Evolutionary conservation across 2,329 filamentous ascomycete species (phyloP), one percentile per base, ranked within the genome.

Genomic region (Phoma herbarum): DNA sequence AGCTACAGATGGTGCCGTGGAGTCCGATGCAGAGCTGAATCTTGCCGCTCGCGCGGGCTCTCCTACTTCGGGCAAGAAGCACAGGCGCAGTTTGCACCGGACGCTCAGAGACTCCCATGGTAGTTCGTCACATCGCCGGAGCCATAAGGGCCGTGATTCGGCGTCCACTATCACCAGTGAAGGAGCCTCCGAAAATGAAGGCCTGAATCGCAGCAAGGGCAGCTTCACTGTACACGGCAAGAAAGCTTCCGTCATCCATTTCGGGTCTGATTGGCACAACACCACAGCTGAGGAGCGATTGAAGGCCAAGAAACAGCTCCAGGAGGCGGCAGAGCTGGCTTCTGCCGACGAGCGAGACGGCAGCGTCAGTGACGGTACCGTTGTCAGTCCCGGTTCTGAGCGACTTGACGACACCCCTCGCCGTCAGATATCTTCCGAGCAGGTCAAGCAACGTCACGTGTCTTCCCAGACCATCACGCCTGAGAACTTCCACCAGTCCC

Each of bases 161-260:
- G 80, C 84, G 3, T 87, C 87, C 2, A 89, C 85, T 39, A 77
- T 82, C 46, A 81, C 82, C 16, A 78, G 83, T 47, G 73, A 71
- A 72, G 83, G 70, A 58, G 73, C 62, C 64, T 76, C 62, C 69
- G 85, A 79, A 81, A 90, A 73, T 35, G 90, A 92, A 66, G 88
- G 90, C 11, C 83, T 99, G 12, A 83, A 90, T 7, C 88, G 95
- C 46, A 90, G 90, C 12, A 87, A 91, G 12, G 92, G 92, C 5
- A 96, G 92, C 69, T 99, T 99, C 76, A 96, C 95, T 4, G 89
- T 99, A 4, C 95, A 99, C 72, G 94, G 95, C 60, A 99, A 98
- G 81, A 98, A 99, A 78, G 95, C 95, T 2, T 97, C 93, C 1
- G 91, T 99, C 55, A 92, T 99, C 66, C 96, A 92, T n/a, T 96